Conservation (phyloP, 306 rosid genomes). For the Vicia faba region DNA sequence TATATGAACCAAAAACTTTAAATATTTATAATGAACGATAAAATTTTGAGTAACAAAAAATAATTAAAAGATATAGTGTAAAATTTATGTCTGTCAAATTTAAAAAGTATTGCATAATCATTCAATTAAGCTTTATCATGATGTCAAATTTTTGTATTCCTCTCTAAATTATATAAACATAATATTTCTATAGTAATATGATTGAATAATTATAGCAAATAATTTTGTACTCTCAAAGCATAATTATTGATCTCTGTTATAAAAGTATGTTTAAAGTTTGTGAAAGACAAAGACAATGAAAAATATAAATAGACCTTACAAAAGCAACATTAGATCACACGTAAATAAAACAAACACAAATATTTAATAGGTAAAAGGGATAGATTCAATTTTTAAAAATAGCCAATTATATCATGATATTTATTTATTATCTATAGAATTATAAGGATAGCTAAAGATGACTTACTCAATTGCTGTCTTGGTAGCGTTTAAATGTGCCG, state of each 20-base stretch:
- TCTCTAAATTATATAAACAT: neutral
- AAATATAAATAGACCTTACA: neutral
- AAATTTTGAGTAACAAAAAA: no score
- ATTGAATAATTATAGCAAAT: neutral
- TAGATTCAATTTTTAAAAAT: neutral
- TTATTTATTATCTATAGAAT: neutral
- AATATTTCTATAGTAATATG: neutral
- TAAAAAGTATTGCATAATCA: no score
- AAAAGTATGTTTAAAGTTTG: neutral
- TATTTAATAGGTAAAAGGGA: neutral
- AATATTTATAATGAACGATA: no score
- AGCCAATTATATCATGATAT: neutral
- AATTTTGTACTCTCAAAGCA: neutral
- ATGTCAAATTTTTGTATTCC: neutral
- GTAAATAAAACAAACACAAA: neutral
- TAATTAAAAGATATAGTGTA: no score
- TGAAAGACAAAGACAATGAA: neutral
- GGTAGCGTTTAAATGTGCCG: neutral
- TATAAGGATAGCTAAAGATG: neutral
- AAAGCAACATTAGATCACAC: neutral
- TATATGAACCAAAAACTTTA: neutral
- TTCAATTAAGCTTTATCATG: neutral
- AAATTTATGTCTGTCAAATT: no score
- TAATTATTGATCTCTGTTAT: neutral
- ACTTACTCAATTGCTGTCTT: slow-evolving; percentile 16